Base-by-base conservation (phyloP, 345 rosid genomes). In the Psidium guajava region DNA sequence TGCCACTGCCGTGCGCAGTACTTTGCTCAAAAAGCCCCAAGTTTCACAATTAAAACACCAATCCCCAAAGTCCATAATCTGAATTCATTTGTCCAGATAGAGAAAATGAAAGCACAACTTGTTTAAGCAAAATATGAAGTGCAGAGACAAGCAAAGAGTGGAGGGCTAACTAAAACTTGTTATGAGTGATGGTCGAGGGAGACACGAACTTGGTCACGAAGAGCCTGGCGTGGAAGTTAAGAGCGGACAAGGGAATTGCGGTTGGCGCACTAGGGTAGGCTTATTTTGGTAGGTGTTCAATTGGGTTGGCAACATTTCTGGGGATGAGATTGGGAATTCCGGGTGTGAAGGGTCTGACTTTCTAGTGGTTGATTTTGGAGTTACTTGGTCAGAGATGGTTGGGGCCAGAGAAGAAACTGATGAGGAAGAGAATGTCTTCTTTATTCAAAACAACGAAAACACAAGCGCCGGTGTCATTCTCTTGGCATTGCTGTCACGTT, bases 241-340 rank as follows among this genome's bases (percentile, higher is more conserved):
- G 24, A 69, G 47, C 6, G 1, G 4, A 69, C 12, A 1, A 18
- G 77, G 3, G 0, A 20, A 69, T 36, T 40, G 13, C 3, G 0
- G 24, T 69, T 32, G 5, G 13, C 18, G 47, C 77, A 36, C 77
- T 8, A 36, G 44, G 77, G 77, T 18, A 18, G 77, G 18, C 77
- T 18, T 32, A 11, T 69, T 69, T 36, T 4, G 47, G 47, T 44
- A 69, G 13, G 3, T 36, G 77, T 69, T 32, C 24, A 69, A 18
- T 69, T 5, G 77, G 47, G 44, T 69, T 40, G 22, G 77, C 77
- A 69, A 8, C 77, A 69, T 69, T 64, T 36, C 47, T 32, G 25
- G 6, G 6, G 47, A 36, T 1, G 4, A 69, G 47, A 69, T 8
- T 32, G 14, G 77, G 47, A 69, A 36, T 69, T 36, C 13, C 16